These are phyloP conservation scores for Tuber brumale DNA, from an alignment of 495 filamentous ascomycete species.

Conservation along the genomic window DNA sequence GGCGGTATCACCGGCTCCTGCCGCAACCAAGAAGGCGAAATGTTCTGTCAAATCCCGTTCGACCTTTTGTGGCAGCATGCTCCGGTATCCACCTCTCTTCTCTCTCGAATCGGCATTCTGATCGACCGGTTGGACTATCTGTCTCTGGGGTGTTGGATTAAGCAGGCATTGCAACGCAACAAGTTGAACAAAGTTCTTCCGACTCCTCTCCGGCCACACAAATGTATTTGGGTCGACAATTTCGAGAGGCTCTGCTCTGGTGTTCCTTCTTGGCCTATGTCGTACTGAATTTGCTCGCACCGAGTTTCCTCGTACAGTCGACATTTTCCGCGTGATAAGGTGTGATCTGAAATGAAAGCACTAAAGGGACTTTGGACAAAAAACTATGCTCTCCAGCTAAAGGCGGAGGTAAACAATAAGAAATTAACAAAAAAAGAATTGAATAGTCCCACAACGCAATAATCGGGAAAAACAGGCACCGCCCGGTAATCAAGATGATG, in stretches of 20 bases:
- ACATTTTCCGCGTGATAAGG: neutral
- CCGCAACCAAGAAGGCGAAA: slow-evolving; percentile 40
- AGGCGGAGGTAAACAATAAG: neutral
- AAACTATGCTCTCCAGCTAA: neutral
- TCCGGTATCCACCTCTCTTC: slow-evolving; percentile 14
- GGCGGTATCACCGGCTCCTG: slow-evolving; percentile 33
- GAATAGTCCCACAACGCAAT: neutral
- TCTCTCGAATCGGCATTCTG: slow-evolving; percentile 10
- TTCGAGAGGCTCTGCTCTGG: slow-evolving; percentile 16
- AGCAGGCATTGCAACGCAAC: slow-evolving; percentile 38
- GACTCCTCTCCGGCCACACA: slow-evolving; percentile 32
- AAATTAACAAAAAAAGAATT: neutral
- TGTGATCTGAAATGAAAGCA: neutral
- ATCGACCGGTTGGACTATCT: neutral
- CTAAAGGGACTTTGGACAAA: neutral
- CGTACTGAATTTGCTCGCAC: slow-evolving; percentile 10
- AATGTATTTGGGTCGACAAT: slow-evolving; percentile 36
- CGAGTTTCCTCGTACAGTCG: neutral
- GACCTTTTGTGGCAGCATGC: slow-evolving; percentile 32
- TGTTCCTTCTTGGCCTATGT: slow-evolving; percentile 27
- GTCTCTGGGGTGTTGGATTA: slow-evolving; percentile 9
- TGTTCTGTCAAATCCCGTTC: slow-evolving; percentile 39
- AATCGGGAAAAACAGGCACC: slow-evolving; percentile 1
- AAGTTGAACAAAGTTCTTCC: slow-evolving; percentile 35
- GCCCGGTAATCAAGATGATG: slow-evolving; percentile 1